These are phyloP conservation scores for Suillus tomentosus DNA, from an alignment of 768 basidiomycete genomes.

Conservation along the genomic window DNA sequence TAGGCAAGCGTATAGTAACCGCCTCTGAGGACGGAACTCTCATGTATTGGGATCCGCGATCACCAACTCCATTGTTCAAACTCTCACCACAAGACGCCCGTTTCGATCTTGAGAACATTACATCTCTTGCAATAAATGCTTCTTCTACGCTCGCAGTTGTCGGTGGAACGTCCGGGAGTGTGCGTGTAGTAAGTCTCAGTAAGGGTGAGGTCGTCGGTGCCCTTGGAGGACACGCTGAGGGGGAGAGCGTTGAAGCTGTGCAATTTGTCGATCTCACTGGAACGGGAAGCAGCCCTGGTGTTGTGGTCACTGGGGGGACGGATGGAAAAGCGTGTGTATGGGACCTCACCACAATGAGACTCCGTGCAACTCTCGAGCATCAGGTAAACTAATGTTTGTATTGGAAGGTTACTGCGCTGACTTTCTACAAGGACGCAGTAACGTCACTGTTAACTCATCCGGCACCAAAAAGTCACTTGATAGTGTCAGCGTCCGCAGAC, in stretches of 20 bases:
- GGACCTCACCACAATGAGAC: slow-evolving; percentile 86
- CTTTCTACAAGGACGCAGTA: slow-evolving; percentile 69
- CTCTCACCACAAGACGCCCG: slow-evolving; percentile 69
- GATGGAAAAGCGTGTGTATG: slow-evolving; percentile 95
- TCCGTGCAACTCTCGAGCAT: slow-evolving; percentile 82
- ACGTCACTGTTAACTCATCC: slow-evolving; percentile 80
- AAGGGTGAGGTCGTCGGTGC: slow-evolving; percentile 82
- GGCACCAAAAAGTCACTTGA: slow-evolving; percentile 68
- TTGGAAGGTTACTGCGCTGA: slow-evolving; percentile 1
- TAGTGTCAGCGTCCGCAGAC: slow-evolving; percentile 89
- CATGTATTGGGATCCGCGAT: slow-evolving; percentile 91
- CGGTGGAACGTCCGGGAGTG: slow-evolving; percentile 82
- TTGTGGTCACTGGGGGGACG: slow-evolving; percentile 85
- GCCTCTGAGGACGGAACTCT: slow-evolving; percentile 81
- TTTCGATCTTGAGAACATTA: slow-evolving; percentile 83
- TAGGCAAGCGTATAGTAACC: slow-evolving; percentile 88
- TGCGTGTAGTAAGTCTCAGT: slow-evolving; percentile 83
- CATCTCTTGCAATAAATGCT: slow-evolving; percentile 80
- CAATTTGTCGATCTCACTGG: slow-evolving; percentile 78
- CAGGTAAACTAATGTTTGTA: slow-evolving; percentile 49
- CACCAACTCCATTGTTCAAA: slow-evolving; percentile 78
- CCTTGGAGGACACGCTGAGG: slow-evolving; percentile 82
- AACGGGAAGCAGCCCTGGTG: slow-evolving; percentile 54
- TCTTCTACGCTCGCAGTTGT: slow-evolving; percentile 90
- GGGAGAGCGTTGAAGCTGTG: slow-evolving; percentile 86